Evolutionary conservation across 371 early-diverging fungal genomes (phyloP), one percentile per base, ranked within the genome.

Genomic region (Capillidium heterosporum): DNA sequence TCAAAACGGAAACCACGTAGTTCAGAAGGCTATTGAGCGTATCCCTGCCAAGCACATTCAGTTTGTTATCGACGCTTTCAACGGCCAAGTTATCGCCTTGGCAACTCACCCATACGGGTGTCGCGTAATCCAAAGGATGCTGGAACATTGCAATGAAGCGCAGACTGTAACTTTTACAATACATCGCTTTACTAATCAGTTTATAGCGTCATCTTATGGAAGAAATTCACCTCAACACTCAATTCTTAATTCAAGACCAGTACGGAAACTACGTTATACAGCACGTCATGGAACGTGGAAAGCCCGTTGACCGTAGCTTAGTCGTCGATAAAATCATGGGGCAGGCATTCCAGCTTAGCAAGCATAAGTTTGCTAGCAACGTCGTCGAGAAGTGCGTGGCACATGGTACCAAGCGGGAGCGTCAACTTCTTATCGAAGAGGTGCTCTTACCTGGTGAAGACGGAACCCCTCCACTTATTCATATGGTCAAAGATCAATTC

Each of bases 211-310:
- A 89, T n/a, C 67, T 95, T 35, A 73, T 95, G 53, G 91, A 88
- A 24, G 97, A 96, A 68, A 74, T 97, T 42, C 92, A 93, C 69
- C 76, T 82, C 32, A 91, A 87, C 65, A 87, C 91, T 19, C 73
- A 82, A 21, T 79, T 78, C 57, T 75, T 99, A 32, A 92, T 98
- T 11, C 94, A 96, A 68, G 98, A 99, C 65, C 99, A 98, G 71
- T 99, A 99, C 62, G 99, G 99, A 57, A 99, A 99, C 76, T 99
- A 99, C 73, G 95, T 99, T 35, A 92, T 99, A 55, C 99, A 99
- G 66, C 99, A 99, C 64, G 88, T 99, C 32, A 73, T 99, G 51
- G 96, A 98, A 63, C 82, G 84, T 48, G 95, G 98, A 52, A 84
- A 86, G 61, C 77, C 83, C 2, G 72, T 69, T 1, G 93, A 95